Evolutionary conservation across 257 asterid genomes (phyloP).

Genomic region (Solanum pinnatisectum): DNA sequence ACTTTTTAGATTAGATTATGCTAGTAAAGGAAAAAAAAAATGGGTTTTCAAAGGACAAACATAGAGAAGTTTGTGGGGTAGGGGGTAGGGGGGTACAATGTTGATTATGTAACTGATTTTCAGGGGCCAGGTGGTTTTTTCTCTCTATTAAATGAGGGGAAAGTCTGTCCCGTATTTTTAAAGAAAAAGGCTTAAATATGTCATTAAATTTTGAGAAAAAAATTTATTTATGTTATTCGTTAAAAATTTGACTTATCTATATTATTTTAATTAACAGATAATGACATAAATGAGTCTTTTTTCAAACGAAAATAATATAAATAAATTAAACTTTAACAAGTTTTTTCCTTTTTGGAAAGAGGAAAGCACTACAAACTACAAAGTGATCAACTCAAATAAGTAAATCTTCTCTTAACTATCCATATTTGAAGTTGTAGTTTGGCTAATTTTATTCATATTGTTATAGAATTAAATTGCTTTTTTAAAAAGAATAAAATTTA

Average conservation of each 20-base stretch:
- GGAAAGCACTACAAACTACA: neutral
- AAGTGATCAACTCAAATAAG: neutral
- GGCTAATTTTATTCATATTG: neutral
- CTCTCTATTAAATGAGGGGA: neutral
- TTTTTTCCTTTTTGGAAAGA: neutral
- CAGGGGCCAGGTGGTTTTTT: conserved; percentile 59
- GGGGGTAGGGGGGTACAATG: conserved; percentile 18
- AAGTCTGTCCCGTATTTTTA: neutral
- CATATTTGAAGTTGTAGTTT: neutral
- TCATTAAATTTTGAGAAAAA: no score
- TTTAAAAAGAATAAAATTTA: no score
- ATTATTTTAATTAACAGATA: no score
- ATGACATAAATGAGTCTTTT: rapidly evolving
- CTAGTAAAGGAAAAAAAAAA: neutral
- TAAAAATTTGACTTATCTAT: rapidly evolving
- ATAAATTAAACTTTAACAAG: no score
- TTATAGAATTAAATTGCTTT: no score
- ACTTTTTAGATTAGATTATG: neutral
- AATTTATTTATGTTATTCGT: neutral
- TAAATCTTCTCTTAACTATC: no score
- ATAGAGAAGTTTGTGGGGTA: neutral
- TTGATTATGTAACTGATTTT: conserved; percentile 32
- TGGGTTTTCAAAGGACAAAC: conserved; percentile 1
- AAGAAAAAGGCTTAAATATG: neutral
- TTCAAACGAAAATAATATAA: no score